A percentile compares a stretch with the other conserved stretches of the same genome.
Conservation (phyloP, 768 basidiomycete genomes). For the Psilocybe azurescens region DNA sequence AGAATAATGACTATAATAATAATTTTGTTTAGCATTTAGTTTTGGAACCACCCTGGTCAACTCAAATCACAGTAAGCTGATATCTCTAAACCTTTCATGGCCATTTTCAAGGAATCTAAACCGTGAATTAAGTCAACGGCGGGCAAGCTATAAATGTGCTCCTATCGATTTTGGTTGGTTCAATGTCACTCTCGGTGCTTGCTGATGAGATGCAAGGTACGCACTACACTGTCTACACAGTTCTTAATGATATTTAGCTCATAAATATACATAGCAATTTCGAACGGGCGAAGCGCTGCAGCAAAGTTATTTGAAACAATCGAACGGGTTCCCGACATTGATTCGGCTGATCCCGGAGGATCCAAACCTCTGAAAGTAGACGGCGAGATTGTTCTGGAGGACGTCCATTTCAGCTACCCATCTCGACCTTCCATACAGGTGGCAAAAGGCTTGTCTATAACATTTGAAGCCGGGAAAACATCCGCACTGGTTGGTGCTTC, state of each 20-base stretch:
- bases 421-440: slow-evolving; percentile 79
- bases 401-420: slow-evolving; percentile 84
- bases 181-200: slow-evolving; percentile 8
- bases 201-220: slow-evolving; percentile 6
- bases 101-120: neutral
- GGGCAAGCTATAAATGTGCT: slow-evolving; percentile 11
- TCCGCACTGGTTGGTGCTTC: slow-evolving; percentile 79
- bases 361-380: slow-evolving; percentile 63
- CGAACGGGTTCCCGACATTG: slow-evolving; percentile 83
- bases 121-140: neutral
- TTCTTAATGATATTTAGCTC: too few relatives aligned
- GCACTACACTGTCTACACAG: neutral
- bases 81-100: neutral
- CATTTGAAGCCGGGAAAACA: slow-evolving; percentile 64
- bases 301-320: slow-evolving; percentile 88
- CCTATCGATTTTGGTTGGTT: slow-evolving; percentile 12
- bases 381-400: slow-evolving; percentile 68
- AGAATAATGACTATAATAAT: neutral
- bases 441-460: slow-evolving; percentile 47
- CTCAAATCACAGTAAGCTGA: neutral
- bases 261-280: neutral
- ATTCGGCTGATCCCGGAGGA: slow-evolving; percentile 72
- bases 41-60: slow-evolving; percentile 12
- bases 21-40: slow-evolving; percentile 41
- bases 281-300: slow-evolving; percentile 63